These are phyloP conservation scores for Thalassiosira exigua DNA, from an alignment of 352 stramenopile genomes.

Conservation along the genomic window DNA sequence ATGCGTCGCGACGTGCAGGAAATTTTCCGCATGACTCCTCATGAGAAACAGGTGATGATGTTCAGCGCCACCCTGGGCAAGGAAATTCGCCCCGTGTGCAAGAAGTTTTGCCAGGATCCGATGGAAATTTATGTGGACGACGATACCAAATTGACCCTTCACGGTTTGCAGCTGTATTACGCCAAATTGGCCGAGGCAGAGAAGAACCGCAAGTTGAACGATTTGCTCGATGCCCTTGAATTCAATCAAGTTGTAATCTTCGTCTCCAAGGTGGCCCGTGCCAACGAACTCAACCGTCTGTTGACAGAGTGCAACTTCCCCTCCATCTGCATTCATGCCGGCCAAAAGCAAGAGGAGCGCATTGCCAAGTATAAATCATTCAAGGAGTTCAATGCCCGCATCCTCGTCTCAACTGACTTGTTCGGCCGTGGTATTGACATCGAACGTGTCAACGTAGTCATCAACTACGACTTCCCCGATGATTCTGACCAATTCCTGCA, in stretches of 20 bases:
- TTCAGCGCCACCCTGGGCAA: conserved; percentile 99
- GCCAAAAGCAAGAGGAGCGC: conserved; percentile 97
- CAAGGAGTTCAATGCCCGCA: conserved; percentile 99
- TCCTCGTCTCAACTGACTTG: conserved; percentile 99
- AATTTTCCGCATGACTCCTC: conserved; percentile 98
- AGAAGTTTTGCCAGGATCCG: conserved; percentile 99
- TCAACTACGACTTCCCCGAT: conserved; percentile 99
- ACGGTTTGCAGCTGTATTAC: conserved; percentile 99
- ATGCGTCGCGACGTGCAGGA: conserved; percentile 99
- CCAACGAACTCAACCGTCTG: conserved; percentile 96
- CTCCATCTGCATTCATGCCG: conserved; percentile 98
- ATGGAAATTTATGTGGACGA: conserved; percentile 99
- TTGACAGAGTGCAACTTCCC: conserved; percentile 99
- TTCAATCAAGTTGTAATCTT: conserved; percentile 99
- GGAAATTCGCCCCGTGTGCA: conserved; percentile 98
- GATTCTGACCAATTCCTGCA: conserved; percentile 98
- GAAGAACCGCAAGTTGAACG: conserved; percentile 99
- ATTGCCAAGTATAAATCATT: conserved; percentile 99
- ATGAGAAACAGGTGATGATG: conserved; percentile 98
- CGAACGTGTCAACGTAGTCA: conserved; percentile 99
- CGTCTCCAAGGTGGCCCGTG: conserved; percentile 96
- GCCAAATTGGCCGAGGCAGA: conserved; percentile 98
- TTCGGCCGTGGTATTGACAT: conserved; percentile 99
- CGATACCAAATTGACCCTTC: conserved; percentile 99
- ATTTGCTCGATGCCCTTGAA: conserved; percentile 98